These are phyloP conservation scores for Scheffersomyces ergatensis DNA, from an alignment of 805 yeast genomes.

Conservation along the genomic window DNA sequence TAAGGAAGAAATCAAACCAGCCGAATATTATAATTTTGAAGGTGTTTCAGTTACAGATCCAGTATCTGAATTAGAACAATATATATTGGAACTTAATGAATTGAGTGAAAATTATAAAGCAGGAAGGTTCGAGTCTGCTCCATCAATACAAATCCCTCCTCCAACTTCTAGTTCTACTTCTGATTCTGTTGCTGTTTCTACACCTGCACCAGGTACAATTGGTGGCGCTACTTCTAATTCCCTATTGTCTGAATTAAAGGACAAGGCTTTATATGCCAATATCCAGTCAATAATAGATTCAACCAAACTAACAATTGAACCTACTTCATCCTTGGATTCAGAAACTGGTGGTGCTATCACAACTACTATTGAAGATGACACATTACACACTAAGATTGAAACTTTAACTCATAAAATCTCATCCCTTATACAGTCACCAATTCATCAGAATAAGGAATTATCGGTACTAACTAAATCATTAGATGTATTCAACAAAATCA, in stretches of 20 bases:
- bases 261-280: too few species aligned
- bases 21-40: conserved; percentile 9
- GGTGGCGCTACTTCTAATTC: too few species aligned
- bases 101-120: conserved; percentile 27
- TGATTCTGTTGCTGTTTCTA: too few species aligned
- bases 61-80: conserved; percentile 25
- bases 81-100: conserved; percentile 25
- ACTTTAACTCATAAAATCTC: neutral
- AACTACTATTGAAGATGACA: too few species aligned
- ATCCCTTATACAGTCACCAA: neutral
- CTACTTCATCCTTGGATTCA: too few species aligned
- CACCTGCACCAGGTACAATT: too few species aligned
- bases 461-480: neutral
- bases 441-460: neutral
- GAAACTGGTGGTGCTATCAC: too few species aligned
- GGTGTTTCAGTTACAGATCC: conserved; percentile 15
- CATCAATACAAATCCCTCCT: too few species aligned
- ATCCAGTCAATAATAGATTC: too few species aligned
- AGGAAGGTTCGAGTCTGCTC: neutral
- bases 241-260: too few species aligned
- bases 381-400: neutral
- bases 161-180: too few species aligned
- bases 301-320: too few species aligned
- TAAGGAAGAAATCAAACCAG: conserved; percentile 1
- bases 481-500: neutral